Evolutionary conservation across 306 rosid species (phyloP).

Genomic region (Rubus parviflorus): DNA sequence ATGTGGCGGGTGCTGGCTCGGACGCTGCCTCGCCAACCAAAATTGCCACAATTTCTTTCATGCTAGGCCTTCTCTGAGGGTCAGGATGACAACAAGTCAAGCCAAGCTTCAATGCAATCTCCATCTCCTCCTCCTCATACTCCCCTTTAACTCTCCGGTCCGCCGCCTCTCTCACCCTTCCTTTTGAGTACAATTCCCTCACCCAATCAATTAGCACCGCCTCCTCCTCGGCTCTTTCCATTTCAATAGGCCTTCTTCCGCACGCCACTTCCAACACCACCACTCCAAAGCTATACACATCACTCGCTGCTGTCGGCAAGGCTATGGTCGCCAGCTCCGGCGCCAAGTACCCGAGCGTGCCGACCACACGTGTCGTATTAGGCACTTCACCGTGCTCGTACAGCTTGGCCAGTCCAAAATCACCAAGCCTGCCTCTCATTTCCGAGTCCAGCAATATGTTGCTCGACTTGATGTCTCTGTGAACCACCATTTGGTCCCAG

Average conservation of each 20-base stretch:
- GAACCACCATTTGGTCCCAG: slow-evolving; percentile 88
- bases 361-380: slow-evolving; percentile 80
- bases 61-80: slow-evolving; percentile 68
- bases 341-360: slow-evolving; percentile 85
- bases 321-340: slow-evolving; percentile 72
- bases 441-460: slow-evolving; percentile 71
- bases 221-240: slow-evolving; percentile 58
- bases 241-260: slow-evolving; percentile 72
- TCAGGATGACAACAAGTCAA: slow-evolving; percentile 89
- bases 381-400: slow-evolving; percentile 86
- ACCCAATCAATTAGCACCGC: slow-evolving; percentile 83
- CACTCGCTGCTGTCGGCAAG: slow-evolving; percentile 73
- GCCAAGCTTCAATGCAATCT: slow-evolving; percentile 75
- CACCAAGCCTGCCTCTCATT: slow-evolving; percentile 81
- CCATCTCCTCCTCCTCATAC: slow-evolving; percentile 60
- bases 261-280: slow-evolving; percentile 90
- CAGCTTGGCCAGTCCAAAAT: slow-evolving; percentile 86
- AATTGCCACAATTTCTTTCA: slow-evolving; percentile 74
- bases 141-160: slow-evolving; percentile 56
- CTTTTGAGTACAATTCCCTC: slow-evolving; percentile 52
- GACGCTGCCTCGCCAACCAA: slow-evolving; percentile 45
- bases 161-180: slow-evolving; percentile 51
- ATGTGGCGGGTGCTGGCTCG: slow-evolving; percentile 39
- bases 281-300: slow-evolving; percentile 80
- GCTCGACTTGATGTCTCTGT: slow-evolving; percentile 81